Evolutionary conservation across 2,329 filamentous ascomycete species (phyloP).

Genomic region (Cytospora chrysosperma): DNA sequence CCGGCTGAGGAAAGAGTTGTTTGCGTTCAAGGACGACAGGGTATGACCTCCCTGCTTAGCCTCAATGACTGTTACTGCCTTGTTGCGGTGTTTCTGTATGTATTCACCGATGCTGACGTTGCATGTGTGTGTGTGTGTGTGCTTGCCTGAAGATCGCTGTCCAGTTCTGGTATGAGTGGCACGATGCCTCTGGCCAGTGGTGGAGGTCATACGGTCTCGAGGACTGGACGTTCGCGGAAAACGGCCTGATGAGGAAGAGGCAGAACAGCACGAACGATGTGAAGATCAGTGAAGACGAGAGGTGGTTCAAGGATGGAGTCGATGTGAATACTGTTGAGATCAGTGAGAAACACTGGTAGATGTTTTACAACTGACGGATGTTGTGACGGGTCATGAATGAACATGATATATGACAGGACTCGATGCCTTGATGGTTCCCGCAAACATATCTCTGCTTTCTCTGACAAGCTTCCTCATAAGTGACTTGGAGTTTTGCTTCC

Average conservation of each 20-base stretch:
- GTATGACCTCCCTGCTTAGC: constrained; percentile 32
- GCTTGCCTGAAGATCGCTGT: constrained; percentile 78
- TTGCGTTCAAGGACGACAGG: constrained; percentile 70
- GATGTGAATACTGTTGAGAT: constrained; percentile 69
- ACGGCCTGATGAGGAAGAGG: constrained; percentile 70
- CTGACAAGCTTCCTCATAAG: not conserved
- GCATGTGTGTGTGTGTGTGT: no score
- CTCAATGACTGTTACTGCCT: not conserved
- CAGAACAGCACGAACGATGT: constrained; percentile 77
- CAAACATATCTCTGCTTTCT: not conserved
- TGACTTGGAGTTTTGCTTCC: not conserved
- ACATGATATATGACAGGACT: not conserved
- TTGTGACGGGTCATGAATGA: not conserved
- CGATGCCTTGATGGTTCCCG: not conserved
- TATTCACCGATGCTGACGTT: not conserved
- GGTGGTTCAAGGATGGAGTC: constrained; percentile 69
- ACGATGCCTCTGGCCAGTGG: constrained; percentile 71
- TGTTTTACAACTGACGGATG: not conserved
- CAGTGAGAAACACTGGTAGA: constrained; percentile 66
- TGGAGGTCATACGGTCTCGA: constrained; percentile 85
- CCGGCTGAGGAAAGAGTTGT: constrained; percentile 77
- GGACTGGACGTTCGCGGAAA: constrained; percentile 72
- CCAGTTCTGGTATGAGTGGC: constrained; percentile 88
- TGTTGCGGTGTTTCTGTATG: not conserved
- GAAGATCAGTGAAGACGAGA: constrained; percentile 57